Evolutionary conservation across 2,329 filamentous ascomycete species (phyloP).

Genomic region (Fusarium annulatum): DNA sequence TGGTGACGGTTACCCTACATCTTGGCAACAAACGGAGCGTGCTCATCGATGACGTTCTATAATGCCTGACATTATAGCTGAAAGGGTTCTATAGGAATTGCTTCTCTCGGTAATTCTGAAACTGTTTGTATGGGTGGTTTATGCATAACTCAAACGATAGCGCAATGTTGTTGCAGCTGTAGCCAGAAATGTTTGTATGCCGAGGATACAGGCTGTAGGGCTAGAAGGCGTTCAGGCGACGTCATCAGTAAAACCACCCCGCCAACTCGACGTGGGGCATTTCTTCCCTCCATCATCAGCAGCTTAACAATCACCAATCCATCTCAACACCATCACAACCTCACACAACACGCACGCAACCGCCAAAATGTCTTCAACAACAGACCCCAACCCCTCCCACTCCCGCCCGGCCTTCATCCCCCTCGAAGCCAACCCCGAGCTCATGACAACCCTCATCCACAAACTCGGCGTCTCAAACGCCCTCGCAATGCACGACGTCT

Average conservation of each 20-base stretch:
- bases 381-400: slow-evolving; percentile 54
- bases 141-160: background rate
- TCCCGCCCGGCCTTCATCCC: slow-evolving; percentile 64
- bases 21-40: too few relatives aligned
- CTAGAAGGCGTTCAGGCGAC: slow-evolving; percentile 7
- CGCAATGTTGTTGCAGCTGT: background rate
- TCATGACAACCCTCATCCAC: slow-evolving; percentile 86
- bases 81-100: background rate
- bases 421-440: slow-evolving; percentile 82
- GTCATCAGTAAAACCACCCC: slow-evolving; percentile 24
- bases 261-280: slow-evolving; percentile 18
- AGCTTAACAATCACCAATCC: background rate
- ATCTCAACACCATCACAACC: background rate
- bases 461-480: slow-evolving; percentile 83
- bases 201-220: background rate
- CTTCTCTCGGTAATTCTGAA: background rate
- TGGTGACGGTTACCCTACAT: slow-evolving; percentile 9
- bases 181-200: background rate
- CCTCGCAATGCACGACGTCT: slow-evolving; percentile 89
- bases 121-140: background rate
- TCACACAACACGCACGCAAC: too few relatives aligned
- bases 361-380: slow-evolving; percentile 48
- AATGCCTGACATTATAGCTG: background rate
- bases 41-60: background rate
- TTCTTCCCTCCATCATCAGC: background rate